Base-by-base conservation (phyloP, 192 early-diverging fungal species). In the Entomortierella chlamydospora region DNA sequence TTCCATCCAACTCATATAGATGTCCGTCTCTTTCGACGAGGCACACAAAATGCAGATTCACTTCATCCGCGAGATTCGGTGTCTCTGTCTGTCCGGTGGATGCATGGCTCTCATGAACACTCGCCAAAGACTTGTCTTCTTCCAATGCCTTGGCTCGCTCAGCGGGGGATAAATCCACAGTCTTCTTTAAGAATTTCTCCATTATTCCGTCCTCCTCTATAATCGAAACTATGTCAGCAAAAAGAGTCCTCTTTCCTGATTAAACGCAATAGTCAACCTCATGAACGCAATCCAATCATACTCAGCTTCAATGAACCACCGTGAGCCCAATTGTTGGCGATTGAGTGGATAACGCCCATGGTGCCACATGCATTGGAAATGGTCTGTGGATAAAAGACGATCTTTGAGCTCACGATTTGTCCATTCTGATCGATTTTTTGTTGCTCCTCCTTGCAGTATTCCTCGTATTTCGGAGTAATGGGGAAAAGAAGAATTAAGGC, bases 301-400 rank as follows among this genome's bases (percentile, higher is more conserved):
- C 66, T 69, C 53, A 68, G 91, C 70, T 53, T 73, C 42, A 53
- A 90, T 39, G 6, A 41, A 58, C 41, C 93, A 4, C 76, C 76
- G 47, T 79, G 63, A 23, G 76, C 88, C 58, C 77, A 80, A 61
- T 87, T 91, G 83, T 95, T 98, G 43, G 87, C 90, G 12, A 99
- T 79, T 0, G 97, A 88, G 70, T 99, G 98, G 52, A 99, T 72
- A 10, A 99, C 82, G 3, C 91, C 97, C 83, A 98, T 98, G 8
- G 95, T 98, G 17, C 98, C 98, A 72, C 98, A 98, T 4, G 96
- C 94, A 61, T 97, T 98, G 42, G 84, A 64, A 50, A 96, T 98
- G 2, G 95, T 97, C 82, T 97, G 96, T 20, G 87, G 87, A 70
- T 93, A 91, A 69, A 93, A 98, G 50, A 93, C 89, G 13, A 96